Evolutionary conservation across 148 eudicot species (phyloP).

Genomic region (Heliamphora exappendiculata): DNA sequence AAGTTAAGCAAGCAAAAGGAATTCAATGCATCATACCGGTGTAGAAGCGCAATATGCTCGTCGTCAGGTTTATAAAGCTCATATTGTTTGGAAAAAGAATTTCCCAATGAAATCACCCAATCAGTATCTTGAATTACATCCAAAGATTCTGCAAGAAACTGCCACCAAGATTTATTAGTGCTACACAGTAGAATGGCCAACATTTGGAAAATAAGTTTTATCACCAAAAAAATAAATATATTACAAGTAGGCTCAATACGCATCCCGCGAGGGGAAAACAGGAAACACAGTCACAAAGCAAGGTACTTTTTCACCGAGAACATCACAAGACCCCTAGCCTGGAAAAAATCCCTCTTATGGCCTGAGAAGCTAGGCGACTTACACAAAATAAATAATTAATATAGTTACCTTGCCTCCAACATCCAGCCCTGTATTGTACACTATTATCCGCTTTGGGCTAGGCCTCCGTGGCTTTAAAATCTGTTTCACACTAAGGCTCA

Average conservation of each 20-base stretch:
- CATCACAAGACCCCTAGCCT: neutral
- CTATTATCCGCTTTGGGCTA: neutral
- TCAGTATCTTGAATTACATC: slow-evolving; percentile 85
- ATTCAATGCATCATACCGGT: slow-evolving; percentile 48
- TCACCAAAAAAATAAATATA: neutral
- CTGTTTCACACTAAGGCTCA: neutral
- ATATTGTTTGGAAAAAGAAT: slow-evolving; percentile 82
- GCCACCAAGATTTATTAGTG: slow-evolving; percentile 12
- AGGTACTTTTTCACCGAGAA: neutral
- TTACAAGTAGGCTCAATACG: neutral
- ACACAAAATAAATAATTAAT: neutral
- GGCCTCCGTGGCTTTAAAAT: neutral
- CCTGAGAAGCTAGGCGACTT: neutral
- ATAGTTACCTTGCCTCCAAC: neutral
- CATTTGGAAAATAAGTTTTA: neutral
- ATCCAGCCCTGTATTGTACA: neutral
- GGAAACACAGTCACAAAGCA: neutral
- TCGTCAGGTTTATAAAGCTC: slow-evolving; percentile 82
- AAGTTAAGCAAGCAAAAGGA: neutral
- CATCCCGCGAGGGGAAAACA: neutral
- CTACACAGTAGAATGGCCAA: neutral
- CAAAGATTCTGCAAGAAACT: slow-evolving; percentile 95
- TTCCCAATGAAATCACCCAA: slow-evolving; percentile 75
- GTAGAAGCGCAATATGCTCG: slow-evolving; percentile 90
- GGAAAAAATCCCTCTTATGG: no score